phyloP scores from a whole-genome alignment of 495 filamentous ascomycete genomes.

The Xylaria grammica region DNA sequence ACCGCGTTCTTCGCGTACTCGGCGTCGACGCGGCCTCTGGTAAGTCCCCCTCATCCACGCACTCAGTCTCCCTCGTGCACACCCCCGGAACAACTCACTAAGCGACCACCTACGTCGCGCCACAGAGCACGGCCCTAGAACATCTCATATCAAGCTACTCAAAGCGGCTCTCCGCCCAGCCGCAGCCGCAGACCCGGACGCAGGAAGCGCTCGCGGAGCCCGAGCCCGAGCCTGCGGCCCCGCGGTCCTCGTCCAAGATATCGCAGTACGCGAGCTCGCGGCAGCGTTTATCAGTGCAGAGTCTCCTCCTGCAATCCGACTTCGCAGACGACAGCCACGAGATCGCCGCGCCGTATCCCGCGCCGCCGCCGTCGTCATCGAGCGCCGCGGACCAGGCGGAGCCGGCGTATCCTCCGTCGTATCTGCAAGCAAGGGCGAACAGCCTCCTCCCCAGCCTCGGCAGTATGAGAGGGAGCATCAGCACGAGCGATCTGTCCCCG shows the following conservation, averaged over 20 bases:
- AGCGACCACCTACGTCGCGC: neutral
- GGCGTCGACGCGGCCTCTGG: conserved; percentile 31
- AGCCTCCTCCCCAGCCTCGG: too few species aligned
- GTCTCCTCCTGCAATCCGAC: conserved; percentile 34
- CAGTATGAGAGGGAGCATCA: too few species aligned
- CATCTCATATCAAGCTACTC: conserved; percentile 33
- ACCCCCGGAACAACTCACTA: neutral
- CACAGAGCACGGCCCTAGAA: conserved; percentile 30
- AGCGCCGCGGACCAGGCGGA: neutral
- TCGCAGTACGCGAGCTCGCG: conserved; percentile 35
- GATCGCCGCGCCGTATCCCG: conserved; percentile 22
- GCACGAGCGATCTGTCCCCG: too few species aligned
- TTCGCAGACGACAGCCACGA: conserved; percentile 38
- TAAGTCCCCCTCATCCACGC: conserved; percentile 11
- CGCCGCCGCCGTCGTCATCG: neutral
- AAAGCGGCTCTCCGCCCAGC: conserved; percentile 27
- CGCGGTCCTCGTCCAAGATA: conserved; percentile 27
- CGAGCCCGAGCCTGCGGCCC: conserved; percentile 21
- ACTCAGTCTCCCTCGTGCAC: neutral
- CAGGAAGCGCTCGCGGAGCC: conserved; percentile 26
- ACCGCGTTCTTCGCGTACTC: conserved; percentile 33
- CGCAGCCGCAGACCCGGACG: conserved; percentile 9
- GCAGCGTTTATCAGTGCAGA: conserved; percentile 36
- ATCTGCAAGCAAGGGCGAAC: neutral
- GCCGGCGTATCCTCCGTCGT: neutral